These are phyloP conservation scores for Marasmius fiardii DNA, from an alignment of 1,284 basidiomycete genomes.

Conservation along the genomic window DNA sequence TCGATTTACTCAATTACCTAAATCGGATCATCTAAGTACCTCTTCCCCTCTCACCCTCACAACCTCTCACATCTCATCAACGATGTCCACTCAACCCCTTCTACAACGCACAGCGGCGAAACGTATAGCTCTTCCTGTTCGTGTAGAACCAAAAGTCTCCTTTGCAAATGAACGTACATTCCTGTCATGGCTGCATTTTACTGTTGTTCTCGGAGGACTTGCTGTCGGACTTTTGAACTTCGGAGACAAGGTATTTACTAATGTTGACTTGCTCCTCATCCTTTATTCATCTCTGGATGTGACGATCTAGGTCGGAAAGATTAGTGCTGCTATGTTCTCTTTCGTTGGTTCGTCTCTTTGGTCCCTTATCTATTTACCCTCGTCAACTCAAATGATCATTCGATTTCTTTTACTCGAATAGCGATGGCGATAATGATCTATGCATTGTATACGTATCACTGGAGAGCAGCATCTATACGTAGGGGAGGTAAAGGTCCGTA, in stretches of 20 bases:
- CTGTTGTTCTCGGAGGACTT: conserved; percentile 90
- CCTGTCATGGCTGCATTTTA: conserved; percentile 95
- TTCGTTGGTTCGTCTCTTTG: conserved; percentile 67
- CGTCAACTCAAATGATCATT: conserved; percentile 3
- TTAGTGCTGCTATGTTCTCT: conserved; percentile 92
- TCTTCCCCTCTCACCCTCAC: not conserved
- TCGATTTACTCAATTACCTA: no score
- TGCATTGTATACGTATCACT: conserved; percentile 93
- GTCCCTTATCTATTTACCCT: conserved; percentile 12
- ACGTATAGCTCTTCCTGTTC: conserved; percentile 92
- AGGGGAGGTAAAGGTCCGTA: conserved; percentile 92
- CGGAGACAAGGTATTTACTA: conserved; percentile 77
- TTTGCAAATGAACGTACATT: conserved; percentile 97
- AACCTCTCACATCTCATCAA: conserved; percentile 10
- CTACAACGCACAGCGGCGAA: conserved; percentile 95
- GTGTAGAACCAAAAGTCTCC: conserved; percentile 92
- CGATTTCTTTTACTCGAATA: conserved; percentile 31
- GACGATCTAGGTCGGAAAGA: conserved; percentile 71
- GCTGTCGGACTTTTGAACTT: conserved; percentile 98
- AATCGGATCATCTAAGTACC: no score
- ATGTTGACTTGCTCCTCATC: not conserved
- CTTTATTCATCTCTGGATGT: not conserved
- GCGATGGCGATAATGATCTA: conserved; percentile 98
- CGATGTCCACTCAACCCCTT: conserved; percentile 96
- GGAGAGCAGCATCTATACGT: conserved; percentile 93